Percentiles rank a stretch among this genome's conserved stretches.
Evolutionary conservation across 352 stramenopile genomes (phyloP).

Genomic region (Phytopythium helicoides): DNA sequence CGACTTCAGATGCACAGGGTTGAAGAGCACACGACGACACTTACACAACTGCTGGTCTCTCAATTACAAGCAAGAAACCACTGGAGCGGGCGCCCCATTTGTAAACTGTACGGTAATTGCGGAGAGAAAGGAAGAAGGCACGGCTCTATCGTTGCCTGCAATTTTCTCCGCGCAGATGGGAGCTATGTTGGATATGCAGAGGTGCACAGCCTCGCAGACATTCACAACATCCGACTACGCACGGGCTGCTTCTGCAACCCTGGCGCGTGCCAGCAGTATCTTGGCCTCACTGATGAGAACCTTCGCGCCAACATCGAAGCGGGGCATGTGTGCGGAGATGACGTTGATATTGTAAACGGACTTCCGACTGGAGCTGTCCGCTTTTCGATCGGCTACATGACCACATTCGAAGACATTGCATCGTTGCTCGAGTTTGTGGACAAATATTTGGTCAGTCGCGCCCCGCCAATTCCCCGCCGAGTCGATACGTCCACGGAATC

Average conservation of each 20-base stretch:
- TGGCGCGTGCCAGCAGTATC: constrained; percentile 68
- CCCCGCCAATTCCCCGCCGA: constrained; percentile 5
- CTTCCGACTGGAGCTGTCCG: constrained; percentile 66
- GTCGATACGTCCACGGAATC: not conserved
- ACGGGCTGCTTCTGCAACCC: constrained; percentile 81
- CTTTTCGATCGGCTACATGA: constrained; percentile 77
- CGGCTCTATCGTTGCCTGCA: constrained; percentile 59
- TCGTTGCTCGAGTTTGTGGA: constrained; percentile 45
- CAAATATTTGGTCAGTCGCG: constrained; percentile 60
- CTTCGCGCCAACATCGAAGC: constrained; percentile 49
- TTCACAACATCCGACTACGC: constrained; percentile 69
- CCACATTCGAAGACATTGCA: constrained; percentile 61
- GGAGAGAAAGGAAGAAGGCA: constrained; percentile 1
- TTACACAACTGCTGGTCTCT: constrained; percentile 39
- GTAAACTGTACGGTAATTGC: constrained; percentile 52
- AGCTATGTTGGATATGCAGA: constrained; percentile 71
- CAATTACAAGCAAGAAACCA: constrained; percentile 38
- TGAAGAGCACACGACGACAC: constrained; percentile 38
- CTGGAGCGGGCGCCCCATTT: constrained; percentile 47
- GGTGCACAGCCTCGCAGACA: constrained; percentile 60
- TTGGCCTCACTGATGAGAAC: constrained; percentile 48
- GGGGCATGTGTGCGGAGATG: constrained; percentile 69
- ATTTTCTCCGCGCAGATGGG: constrained; percentile 51
- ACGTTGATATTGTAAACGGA: constrained; percentile 64
- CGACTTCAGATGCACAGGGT: constrained; percentile 46